Conservation (phyloP, 345 rosid species). For the Moringa oleifera region DNA sequence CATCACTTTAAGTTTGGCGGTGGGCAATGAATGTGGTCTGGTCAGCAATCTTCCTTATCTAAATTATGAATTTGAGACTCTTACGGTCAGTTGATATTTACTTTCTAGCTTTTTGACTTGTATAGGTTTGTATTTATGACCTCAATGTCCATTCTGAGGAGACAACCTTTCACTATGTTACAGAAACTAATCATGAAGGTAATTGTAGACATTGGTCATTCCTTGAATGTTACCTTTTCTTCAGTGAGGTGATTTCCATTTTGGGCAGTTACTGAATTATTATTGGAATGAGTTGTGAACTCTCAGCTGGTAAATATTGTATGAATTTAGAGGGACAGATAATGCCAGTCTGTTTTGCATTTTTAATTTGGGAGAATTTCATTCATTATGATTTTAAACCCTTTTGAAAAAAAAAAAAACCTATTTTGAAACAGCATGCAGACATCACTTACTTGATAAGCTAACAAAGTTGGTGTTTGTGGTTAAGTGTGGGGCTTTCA, state of each 20-base stretch:
- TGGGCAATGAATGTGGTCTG: constrained; percentile 58
- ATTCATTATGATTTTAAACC: too few species aligned
- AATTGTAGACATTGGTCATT: constrained; percentile 7
- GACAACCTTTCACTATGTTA: constrained; percentile 35
- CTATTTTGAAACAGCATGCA: background rate
- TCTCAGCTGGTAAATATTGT: background rate
- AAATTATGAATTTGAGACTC: too few species aligned
- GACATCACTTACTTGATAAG: background rate
- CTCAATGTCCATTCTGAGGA: constrained; percentile 25
- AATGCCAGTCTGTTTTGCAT: too few species aligned
- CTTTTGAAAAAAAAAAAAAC: too few species aligned
- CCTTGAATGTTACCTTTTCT: background rate
- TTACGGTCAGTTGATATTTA: constrained; percentile 3
- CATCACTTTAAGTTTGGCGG: constrained; percentile 48
- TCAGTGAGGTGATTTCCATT: background rate
- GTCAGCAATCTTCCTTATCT: constrained; percentile 32
- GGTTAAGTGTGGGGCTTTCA: background rate
- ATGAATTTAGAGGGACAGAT: background rate
- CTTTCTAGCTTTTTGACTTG: constrained; percentile 9
- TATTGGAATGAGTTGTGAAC: background rate
- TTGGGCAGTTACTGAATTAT: background rate
- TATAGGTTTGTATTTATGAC: constrained; percentile 51
- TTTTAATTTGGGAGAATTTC: background rate
- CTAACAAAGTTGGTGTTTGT: background rate
- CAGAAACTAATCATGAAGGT: constrained; percentile 46